phyloP scores from a whole-genome alignment of 192 early-diverging fungal species.

The Endogone sp. region DNA sequence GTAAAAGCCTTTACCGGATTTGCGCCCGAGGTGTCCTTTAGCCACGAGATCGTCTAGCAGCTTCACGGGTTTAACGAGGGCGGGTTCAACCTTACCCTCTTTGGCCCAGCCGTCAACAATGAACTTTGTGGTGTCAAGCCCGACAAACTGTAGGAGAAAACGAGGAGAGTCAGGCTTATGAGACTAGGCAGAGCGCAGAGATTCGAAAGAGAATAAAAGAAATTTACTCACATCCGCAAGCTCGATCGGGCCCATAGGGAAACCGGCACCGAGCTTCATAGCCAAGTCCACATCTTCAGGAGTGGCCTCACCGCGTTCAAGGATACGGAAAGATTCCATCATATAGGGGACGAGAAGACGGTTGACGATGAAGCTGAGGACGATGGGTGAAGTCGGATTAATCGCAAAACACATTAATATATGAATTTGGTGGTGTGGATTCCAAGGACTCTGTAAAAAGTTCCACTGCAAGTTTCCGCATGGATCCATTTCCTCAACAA shows the following conservation, averaged over 20 bases:
- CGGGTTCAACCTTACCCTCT: slow-evolving; percentile 72
- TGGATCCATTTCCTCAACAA: neutral
- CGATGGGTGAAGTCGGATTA: neutral
- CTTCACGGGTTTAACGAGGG: slow-evolving; percentile 69
- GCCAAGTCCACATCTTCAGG: slow-evolving; percentile 87
- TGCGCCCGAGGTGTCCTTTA: slow-evolving; percentile 77
- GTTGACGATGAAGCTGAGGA: slow-evolving; percentile 83
- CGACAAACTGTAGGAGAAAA: slow-evolving; percentile 62
- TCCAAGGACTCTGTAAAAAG: too few species aligned
- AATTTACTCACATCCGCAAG: slow-evolving; percentile 61
- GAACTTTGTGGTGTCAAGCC: slow-evolving; percentile 94
- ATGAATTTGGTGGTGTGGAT: too few species aligned
- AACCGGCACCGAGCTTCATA: slow-evolving; percentile 97
- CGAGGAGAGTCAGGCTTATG: slow-evolving; percentile 9
- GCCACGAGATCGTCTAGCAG: slow-evolving; percentile 71
- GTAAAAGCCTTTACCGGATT: slow-evolving; percentile 85
- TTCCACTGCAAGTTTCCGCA: too few species aligned
- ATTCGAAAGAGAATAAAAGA: neutral
- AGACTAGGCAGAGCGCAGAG: too few species aligned
- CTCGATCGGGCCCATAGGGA: slow-evolving; percentile 93
- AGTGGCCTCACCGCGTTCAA: slow-evolving; percentile 86
- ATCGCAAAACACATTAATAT: too few species aligned
- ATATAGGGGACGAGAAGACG: slow-evolving; percentile 93
- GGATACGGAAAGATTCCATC: slow-evolving; percentile 90
- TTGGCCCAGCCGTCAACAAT: slow-evolving; percentile 94